Percentiles rank a stretch among this genome's conserved stretches.
phyloP scores from a whole-genome alignment of 148 eudicot species.

The Beta vulgaris region DNA sequence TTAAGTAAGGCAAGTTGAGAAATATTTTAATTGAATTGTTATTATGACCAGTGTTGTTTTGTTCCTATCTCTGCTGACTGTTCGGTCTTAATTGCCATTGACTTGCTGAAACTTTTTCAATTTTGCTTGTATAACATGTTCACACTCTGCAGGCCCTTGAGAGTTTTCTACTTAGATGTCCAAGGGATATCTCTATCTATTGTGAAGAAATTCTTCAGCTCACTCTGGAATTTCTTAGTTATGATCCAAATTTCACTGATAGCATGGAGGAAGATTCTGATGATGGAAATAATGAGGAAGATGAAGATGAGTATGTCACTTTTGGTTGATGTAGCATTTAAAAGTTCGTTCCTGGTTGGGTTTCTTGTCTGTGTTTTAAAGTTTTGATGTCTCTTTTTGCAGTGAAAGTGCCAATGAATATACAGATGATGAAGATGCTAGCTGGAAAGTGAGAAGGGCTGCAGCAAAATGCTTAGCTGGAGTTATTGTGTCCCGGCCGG shows the following conservation, averaged over 20 bases:
- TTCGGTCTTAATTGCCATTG: background rate
- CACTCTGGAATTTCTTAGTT: slow-evolving; percentile 81
- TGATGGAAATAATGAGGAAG: slow-evolving; percentile 70
- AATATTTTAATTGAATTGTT: background rate
- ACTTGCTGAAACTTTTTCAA: background rate
- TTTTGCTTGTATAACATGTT: background rate
- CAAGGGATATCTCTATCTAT: slow-evolving; percentile 74
- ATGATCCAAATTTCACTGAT: slow-evolving; percentile 98
- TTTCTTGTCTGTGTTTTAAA: background rate
- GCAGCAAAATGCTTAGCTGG: slow-evolving; percentile 96
- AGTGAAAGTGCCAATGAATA: slow-evolving; percentile 96
- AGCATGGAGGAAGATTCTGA: slow-evolving; percentile 97
- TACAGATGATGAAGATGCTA: slow-evolving; percentile 96
- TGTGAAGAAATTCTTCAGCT: slow-evolving; percentile 79
- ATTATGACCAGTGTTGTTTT: background rate
- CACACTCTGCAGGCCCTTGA: slow-evolving; percentile 78
- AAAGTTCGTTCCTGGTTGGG: background rate
- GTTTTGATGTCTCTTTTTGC: slow-evolving; percentile 25
- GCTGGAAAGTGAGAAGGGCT: slow-evolving; percentile 99
- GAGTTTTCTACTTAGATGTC: slow-evolving; percentile 93
- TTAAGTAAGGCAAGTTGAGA: background rate
- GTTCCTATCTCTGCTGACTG: background rate
- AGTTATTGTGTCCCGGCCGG: slow-evolving; percentile 94
- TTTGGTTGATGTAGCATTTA: slow-evolving; percentile 8
- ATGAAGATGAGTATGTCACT: slow-evolving; percentile 85